These are phyloP conservation scores for Exophiala xenobiotica DNA, from an alignment of 2,329 filamentous ascomycete species.

Conservation along the genomic window DNA sequence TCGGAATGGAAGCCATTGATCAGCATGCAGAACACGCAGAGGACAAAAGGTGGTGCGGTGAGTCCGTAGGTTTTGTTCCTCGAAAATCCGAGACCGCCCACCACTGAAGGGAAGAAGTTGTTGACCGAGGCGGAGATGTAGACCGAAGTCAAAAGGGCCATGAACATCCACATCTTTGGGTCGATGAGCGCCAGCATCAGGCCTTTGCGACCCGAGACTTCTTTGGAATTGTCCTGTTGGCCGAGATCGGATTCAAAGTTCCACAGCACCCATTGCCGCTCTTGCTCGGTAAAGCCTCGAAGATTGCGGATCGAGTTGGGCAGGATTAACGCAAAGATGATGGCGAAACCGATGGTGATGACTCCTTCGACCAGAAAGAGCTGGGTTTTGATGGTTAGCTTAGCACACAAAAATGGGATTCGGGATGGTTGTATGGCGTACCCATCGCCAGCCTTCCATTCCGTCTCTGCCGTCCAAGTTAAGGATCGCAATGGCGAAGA, in stretches of 20 bases:
- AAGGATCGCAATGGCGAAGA: slow-evolving; percentile 59
- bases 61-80: slow-evolving; percentile 40
- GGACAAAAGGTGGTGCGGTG: slow-evolving; percentile 22
- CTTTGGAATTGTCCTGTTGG: slow-evolving; percentile 28
- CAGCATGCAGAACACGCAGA: slow-evolving; percentile 54
- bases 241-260: slow-evolving; percentile 23
- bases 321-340: slow-evolving; percentile 58
- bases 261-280: slow-evolving; percentile 52
- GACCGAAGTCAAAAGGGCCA: slow-evolving; percentile 34
- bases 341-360: slow-evolving; percentile 62
- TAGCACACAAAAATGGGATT: not conserved
- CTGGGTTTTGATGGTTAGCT: slow-evolving; percentile 46
- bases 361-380: slow-evolving; percentile 70
- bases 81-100: slow-evolving; percentile 64
- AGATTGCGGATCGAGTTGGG: slow-evolving; percentile 67
- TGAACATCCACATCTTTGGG: slow-evolving; percentile 40
- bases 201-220: slow-evolving; percentile 34
- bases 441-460: slow-evolving; percentile 60
- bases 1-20: slow-evolving; percentile 70
- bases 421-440: slow-evolving; percentile 33
- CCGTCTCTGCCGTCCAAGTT: slow-evolving; percentile 58
- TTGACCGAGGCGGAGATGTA: slow-evolving; percentile 58
- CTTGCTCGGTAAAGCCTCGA: slow-evolving; percentile 59
- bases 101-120: slow-evolving; percentile 71
- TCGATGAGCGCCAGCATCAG: slow-evolving; percentile 37